phyloP scores from a whole-genome alignment of 768 basidiomycete species.

The Pholiota microspora region DNA sequence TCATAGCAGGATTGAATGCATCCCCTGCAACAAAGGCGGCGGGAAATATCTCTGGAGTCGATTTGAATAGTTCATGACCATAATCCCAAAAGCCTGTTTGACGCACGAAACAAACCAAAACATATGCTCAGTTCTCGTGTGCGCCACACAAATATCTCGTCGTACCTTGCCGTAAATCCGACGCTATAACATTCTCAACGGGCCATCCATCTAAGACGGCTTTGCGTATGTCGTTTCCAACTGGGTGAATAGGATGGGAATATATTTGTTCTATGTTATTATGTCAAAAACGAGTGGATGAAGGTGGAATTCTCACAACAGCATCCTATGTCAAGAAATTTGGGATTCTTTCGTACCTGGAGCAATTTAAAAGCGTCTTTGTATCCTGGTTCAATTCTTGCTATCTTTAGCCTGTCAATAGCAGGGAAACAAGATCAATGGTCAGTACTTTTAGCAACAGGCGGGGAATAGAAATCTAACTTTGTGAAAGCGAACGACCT shows the following conservation, averaged over 20 bases:
- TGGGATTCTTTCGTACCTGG: constrained; percentile 22
- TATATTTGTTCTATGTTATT: too few species aligned
- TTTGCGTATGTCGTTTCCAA: constrained; percentile 40
- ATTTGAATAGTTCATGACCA: constrained; percentile 60
- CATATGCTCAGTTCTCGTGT: not conserved
- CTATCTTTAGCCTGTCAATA: constrained; percentile 32
- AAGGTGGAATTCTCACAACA: constrained; percentile 28
- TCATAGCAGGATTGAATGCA: constrained; percentile 42
- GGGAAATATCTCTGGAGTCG: constrained; percentile 50
- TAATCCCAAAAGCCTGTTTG: constrained; percentile 63
- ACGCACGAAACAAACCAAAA: too few species aligned
- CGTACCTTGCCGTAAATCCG: constrained; percentile 34
- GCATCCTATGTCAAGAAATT: constrained; percentile 39
- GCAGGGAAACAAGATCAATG: too few species aligned
- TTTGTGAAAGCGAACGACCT: constrained; percentile 27
- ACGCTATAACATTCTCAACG: constrained; percentile 31
- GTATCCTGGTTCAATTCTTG: constrained; percentile 29
- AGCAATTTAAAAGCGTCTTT: constrained; percentile 24
- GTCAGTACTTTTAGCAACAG: too few species aligned
- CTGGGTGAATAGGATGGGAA: too few species aligned
- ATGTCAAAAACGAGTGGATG: too few species aligned
- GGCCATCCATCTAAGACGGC: constrained; percentile 40
- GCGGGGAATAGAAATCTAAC: too few species aligned
- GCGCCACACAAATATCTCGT: too few species aligned
- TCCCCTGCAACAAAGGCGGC: constrained; percentile 57